Evolutionary conservation across 306 rosid genomes (phyloP).

Genomic region (Abrus pulchellus): DNA sequence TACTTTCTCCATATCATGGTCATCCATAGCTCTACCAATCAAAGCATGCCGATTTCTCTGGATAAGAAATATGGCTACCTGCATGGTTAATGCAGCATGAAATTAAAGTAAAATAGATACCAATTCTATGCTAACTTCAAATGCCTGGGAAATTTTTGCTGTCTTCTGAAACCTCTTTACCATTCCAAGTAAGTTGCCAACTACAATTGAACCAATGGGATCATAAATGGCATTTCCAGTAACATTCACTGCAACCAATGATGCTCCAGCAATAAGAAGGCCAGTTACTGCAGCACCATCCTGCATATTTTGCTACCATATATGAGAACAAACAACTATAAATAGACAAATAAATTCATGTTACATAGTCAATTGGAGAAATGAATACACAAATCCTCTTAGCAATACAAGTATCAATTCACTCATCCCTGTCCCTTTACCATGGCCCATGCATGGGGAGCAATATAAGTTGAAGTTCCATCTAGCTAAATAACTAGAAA

Average conservation of each 20-base stretch:
- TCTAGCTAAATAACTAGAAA: conserved; percentile 20
- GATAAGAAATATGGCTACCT: conserved; percentile 99
- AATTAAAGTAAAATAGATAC: conserved; percentile 37
- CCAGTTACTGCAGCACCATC: conserved; percentile 98
- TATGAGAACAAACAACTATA: conserved; percentile 32
- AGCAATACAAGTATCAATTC: conserved; percentile 22
- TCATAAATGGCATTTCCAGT: conserved; percentile 97
- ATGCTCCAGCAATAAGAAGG: conserved; percentile 92
- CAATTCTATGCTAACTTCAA: conserved; percentile 24
- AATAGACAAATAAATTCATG: conserved; percentile 32
- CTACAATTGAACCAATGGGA: conserved; percentile 91
- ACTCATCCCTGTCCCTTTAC: background rate
- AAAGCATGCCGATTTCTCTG: conserved; percentile 98
- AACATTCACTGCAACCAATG: conserved; percentile 79
- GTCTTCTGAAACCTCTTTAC: conserved; percentile 59
- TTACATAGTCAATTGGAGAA: conserved; percentile 28
- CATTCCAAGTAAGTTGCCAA: conserved; percentile 98
- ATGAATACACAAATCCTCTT: conserved; percentile 27
- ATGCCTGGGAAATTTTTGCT: conserved; percentile 23
- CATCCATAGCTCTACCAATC: conserved; percentile 98
- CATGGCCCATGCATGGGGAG: background rate
- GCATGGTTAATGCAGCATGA: conserved; percentile 48
- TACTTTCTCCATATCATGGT: conserved; percentile 93
- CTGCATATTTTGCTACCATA: conserved; percentile 64
- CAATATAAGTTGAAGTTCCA: conserved; percentile 20